phyloP scores from a whole-genome alignment of 805 yeast species.

The Yarrowia sp. region DNA sequence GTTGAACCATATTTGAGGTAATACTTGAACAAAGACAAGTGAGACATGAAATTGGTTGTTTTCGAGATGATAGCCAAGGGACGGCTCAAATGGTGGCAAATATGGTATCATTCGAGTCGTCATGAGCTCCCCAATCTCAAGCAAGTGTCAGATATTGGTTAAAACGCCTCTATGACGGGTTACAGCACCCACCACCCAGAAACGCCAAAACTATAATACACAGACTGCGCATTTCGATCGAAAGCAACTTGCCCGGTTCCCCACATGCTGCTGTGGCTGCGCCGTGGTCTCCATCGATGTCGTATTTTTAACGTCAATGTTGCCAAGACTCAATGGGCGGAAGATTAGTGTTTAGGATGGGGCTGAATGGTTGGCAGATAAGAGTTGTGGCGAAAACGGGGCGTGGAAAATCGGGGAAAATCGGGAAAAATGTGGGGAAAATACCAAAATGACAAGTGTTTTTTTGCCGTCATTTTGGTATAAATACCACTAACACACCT shows the following conservation, averaged over 20 bases:
- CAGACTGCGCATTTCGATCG: no score
- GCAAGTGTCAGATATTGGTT: no score
- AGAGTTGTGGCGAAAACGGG: no score
- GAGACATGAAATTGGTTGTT: no score
- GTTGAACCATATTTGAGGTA: background rate
- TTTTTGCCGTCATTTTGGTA: background rate
- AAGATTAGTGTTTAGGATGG: conserved; percentile 18
- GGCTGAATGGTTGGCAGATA: background rate
- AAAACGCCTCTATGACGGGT: no score
- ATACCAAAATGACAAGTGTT: background rate
- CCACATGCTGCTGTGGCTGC: no score
- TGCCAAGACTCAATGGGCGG: conserved; percentile 5
- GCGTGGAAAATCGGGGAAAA: background rate
- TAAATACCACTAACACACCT: background rate
- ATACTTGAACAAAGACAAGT: background rate
- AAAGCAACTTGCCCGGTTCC: no score
- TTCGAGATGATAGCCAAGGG: no score
- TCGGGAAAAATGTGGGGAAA: background rate
- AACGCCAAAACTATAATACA: no score
- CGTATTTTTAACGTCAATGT: background rate
- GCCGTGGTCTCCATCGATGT: background rate
- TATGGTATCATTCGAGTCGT: background rate
- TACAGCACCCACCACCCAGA: no score
- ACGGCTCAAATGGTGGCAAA: background rate
- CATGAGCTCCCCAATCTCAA: background rate